Evolutionary conservation across 2,329 filamentous ascomycete genomes (phyloP), one percentile per base, ranked within the genome.

Genomic region (Aplosporella prunicola): DNA sequence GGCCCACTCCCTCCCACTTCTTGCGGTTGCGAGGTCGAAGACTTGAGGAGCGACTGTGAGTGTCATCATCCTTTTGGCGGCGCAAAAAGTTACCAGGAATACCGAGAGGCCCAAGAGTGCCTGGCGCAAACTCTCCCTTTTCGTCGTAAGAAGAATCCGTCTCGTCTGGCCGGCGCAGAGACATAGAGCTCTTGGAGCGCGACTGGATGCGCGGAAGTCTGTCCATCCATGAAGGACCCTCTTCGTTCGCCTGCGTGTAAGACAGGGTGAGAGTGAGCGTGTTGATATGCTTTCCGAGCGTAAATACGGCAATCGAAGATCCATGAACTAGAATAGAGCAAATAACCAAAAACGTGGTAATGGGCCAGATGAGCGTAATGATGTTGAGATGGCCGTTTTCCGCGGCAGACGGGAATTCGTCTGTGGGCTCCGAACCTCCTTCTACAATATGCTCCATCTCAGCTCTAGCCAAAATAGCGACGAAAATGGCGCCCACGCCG

Each of bases 261-360:
- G 91, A 95, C 75, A 98, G 84, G 39, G 91, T 95, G 43, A 98
- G 71, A 1, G 85, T 88, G 47, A 98, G 65, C 0, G 91, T 96
- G 64, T 96, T 96, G 73, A 98, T 98, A 43, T 84, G 88, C 62
- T 96, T 98, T 51, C 91, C 91, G 2, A 98, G 75, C 0, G 91
- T 96, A 52, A 98, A 98, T 7, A 98, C 91, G 5, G 91, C 91
- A 49, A 98, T 82, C 0, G 91, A 96, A n/a, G 91, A 96, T 15
- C 91, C 91, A 52, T 98, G 91, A 1, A 98, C 85, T 24, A 96
- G 63, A 51, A 98, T 98, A 9, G 91, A 98, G 3, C 83, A 74
- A 36, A 98, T 84, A 43, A 98, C 89, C 52, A 98, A 67, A 61
- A 98, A 98, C 1, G 85, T 86, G 0, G 84, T 85, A 41, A 98